These are phyloP conservation scores for Verticillium klebahnii DNA, from an alignment of 2,329 filamentous ascomycete genomes.

Conservation along the genomic window DNA sequence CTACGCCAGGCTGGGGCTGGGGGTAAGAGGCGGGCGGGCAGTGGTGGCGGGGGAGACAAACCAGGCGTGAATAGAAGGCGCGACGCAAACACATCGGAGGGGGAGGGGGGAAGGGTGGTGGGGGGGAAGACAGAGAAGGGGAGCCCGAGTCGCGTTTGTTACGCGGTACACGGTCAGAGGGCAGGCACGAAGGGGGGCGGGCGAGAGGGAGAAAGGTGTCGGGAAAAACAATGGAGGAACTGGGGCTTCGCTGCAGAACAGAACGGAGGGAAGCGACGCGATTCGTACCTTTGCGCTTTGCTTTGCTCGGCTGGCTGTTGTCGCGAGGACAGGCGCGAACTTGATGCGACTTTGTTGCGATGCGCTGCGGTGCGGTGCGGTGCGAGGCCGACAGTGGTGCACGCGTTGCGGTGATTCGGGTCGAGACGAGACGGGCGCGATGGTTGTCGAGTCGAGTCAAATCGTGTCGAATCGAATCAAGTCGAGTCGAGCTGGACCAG, in stretches of 20 bases:
- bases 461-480: not conserved
- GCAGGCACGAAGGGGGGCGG: not conserved
- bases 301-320: not conserved
- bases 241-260: not conserved
- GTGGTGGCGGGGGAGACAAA: not conserved
- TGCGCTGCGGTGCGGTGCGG: not conserved
- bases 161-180: not conserved
- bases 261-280: not conserved
- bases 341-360: not conserved
- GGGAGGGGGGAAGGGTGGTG: not conserved
- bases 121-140: not conserved
- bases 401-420: not conserved
- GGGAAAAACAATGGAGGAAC: not conserved
- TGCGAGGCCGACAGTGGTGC: not conserved
- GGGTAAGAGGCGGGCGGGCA: not conserved
- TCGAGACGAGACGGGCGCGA: not conserved
- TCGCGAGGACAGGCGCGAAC: not conserved
- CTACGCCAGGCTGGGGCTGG: not conserved
- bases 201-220: not conserved
- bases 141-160: not conserved
- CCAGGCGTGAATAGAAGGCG: not conserved
- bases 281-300: not conserved
- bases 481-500: not conserved
- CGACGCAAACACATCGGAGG: not conserved
- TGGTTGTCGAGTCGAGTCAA: not conserved